Base-by-base conservation (phyloP, 2,329 filamentous ascomycete species). In the Laburnicola sp. region DNA sequence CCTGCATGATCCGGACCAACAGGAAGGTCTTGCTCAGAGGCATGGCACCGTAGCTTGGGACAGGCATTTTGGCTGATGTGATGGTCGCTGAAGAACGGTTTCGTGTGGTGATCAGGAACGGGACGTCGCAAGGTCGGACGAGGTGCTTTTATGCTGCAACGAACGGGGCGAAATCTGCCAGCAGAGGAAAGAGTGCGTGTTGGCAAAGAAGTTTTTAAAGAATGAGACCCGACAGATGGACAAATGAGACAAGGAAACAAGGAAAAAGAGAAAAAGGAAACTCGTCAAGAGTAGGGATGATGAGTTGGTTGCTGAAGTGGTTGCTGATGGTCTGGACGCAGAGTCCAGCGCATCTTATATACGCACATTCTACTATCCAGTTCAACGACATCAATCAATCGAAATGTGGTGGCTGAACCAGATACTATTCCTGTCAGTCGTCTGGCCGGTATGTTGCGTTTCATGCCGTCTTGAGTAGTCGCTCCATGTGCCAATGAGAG, bases 21-120 rank as follows among this genome's bases (percentile, higher is more conserved):
- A 89, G 85, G 76, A 95, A 96, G 61, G 87, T 88, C 63, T 87
- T 84, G 71, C 88, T 90, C 60, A 94, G 77, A 44, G 77, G 77
- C 51, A 75, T 73, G 70, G 87, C 87, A 63, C 89, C 87, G 72
- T 85, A 86, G 76, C 74, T 80, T 73, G 72, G 83, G 76, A 79
- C 68, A 70, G 76, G 74, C 79, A 82, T 82, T 6, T 62, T 78
- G 66, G 46, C 49, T 75, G 62, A 50, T 53, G 38, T 35, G 10
- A 36, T 30, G 43, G 22, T 53, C 21, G 34, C 28, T 45, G 45
- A 48, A 34, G 39, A 42, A 42, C 23, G 30, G 46, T 11, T 54
- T 32, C 16, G 16, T 16, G 48, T 44, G 48, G 55, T 55, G 48
- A 50, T 62, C 44, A 56, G 57, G 53, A 57, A 58, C 56, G 39